phyloP scores from a whole-genome alignment of 768 basidiomycete species.

The Phaeotremella skinneri region DNA sequence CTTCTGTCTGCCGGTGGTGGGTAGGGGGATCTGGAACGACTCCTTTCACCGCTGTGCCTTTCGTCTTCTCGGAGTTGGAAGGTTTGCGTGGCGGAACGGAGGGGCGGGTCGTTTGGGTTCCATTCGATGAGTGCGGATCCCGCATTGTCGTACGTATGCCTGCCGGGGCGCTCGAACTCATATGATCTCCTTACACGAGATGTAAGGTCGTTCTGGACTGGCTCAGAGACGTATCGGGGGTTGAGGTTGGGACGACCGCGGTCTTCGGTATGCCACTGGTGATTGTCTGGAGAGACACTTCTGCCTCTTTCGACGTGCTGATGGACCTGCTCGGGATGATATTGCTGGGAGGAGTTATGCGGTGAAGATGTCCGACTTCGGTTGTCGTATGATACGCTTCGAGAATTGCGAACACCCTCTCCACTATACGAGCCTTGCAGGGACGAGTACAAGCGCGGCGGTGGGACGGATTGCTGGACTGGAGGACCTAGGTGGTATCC shows the following conservation, averaged over 20 bases:
- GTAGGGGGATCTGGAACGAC: not conserved
- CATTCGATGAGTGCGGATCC: not conserved
- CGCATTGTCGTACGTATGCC: not conserved
- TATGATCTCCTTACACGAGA: not conserved
- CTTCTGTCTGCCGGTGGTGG: not conserved
- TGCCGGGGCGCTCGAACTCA: not conserved
- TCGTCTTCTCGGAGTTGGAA: not conserved
- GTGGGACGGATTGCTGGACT: not conserved
- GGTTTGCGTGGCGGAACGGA: not conserved
- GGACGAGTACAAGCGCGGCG: not conserved
- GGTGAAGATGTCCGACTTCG: not conserved
- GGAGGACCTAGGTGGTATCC: not conserved
- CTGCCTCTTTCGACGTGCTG: not conserved
- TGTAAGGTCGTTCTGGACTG: not conserved
- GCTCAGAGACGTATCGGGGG: not conserved
- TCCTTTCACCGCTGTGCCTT: not conserved
- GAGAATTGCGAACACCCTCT: not conserved
- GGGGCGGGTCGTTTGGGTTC: not conserved
- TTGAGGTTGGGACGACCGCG: not conserved
- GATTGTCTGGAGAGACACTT: not conserved
- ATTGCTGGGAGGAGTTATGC: not conserved
- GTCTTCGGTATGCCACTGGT: too few relatives aligned
- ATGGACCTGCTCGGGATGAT: too few relatives aligned
- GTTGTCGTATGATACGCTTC: not conserved
- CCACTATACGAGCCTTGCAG: not conserved